Evolutionary conservation across 1,284 basidiomycete species (phyloP).

Genomic region (Tilletiopsis washingtonensis): DNA sequence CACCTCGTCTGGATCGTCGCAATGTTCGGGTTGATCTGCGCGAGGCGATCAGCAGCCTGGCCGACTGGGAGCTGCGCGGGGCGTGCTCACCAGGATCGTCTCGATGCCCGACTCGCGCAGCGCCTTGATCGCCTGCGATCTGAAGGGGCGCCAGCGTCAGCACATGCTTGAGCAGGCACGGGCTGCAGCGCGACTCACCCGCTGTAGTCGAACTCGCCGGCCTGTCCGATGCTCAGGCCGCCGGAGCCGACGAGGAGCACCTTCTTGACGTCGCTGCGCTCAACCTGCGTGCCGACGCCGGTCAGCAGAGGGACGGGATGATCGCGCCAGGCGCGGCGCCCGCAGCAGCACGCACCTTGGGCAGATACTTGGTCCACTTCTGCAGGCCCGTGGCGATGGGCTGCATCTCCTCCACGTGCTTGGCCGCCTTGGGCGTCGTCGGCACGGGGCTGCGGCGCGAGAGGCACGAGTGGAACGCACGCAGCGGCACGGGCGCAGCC

Average conservation of each 20-base stretch:
- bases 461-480: constrained; percentile 17
- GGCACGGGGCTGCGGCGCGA: constrained; percentile 19
- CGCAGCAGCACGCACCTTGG: no score
- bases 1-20: constrained; percentile 46
- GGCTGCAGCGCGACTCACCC: no score
- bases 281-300: not conserved
- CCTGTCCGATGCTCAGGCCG: constrained; percentile 93
- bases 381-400: constrained; percentile 33
- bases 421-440: constrained; percentile 18
- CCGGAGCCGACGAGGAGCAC: constrained; percentile 95
- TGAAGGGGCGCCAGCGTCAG: no score
- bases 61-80: no score
- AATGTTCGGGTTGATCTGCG: constrained; percentile 48
- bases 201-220: constrained; percentile 99
- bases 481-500: no score
- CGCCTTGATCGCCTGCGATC: constrained; percentile 95
- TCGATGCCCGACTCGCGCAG: constrained; percentile 90
- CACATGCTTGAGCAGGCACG: no score
- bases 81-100: constrained; percentile 84
- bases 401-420: constrained; percentile 23
- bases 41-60: no score
- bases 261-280: constrained; percentile 71
- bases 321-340: not conserved
- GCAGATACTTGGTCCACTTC: constrained; percentile 40
- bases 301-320: not conserved